Conservation (phyloP, 129 eudicot species). For the Tagetes patula region DNA sequence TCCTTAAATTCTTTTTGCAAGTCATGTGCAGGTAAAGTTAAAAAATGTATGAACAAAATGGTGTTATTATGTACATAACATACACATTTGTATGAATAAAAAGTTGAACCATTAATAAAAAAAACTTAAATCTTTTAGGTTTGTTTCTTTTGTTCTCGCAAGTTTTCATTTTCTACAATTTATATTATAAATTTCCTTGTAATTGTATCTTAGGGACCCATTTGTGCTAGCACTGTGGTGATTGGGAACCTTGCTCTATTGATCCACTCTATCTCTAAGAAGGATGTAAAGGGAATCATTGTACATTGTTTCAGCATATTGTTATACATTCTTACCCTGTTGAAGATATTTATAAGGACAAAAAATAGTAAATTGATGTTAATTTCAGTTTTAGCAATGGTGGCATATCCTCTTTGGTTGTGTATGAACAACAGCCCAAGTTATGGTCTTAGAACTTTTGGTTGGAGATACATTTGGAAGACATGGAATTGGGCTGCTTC, state of each 20-base stretch:
- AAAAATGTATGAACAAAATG: too few species aligned
- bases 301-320: conserved; percentile 23
- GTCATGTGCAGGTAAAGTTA: too few species aligned
- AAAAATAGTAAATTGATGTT: conserved; percentile 18
- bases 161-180: too few species aligned
- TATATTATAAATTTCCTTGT: background rate
- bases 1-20: too few species aligned
- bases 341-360: conserved; percentile 15
- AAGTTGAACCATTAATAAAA: too few species aligned
- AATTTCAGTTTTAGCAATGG: conserved; percentile 18
- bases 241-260: conserved; percentile 30
- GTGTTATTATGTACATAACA: too few species aligned
- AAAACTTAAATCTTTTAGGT: too few species aligned
- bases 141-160: too few species aligned
- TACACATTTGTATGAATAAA: too few species aligned
- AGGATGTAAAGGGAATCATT: conserved; percentile 27
- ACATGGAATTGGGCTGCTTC: conserved; percentile 29
- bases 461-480: conserved; percentile 31
- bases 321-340: background rate
- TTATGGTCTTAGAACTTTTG: conserved; percentile 13
- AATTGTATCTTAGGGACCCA: conserved; percentile 21
- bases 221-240: conserved; percentile 24
- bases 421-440: conserved; percentile 5
- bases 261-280: conserved; percentile 21
- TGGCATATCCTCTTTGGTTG: conserved; percentile 31